These are phyloP conservation scores for Apiotrichum veenhuisii DNA, from an alignment of 1,284 basidiomycete species.

Conservation along the genomic window DNA sequence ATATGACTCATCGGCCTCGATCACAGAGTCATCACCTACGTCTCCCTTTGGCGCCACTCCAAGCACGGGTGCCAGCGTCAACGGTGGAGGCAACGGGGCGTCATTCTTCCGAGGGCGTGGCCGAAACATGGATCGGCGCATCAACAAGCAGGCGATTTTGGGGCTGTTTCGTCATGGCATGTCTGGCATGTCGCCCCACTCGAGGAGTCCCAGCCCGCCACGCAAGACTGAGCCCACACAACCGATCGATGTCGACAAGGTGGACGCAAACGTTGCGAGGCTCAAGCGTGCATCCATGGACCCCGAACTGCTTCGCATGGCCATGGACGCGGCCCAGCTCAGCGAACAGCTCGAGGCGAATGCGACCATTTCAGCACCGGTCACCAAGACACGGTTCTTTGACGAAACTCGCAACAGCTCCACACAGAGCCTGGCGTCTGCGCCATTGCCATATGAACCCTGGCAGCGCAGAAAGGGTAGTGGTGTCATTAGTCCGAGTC, in stretches of 20 bases:
- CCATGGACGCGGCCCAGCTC: slow-evolving; percentile 11
- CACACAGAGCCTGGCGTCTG: neutral
- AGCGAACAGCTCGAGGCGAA: slow-evolving; percentile 17
- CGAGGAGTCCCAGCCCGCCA: slow-evolving; percentile 43
- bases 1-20: slow-evolving; percentile 17
- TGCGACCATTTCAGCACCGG: slow-evolving; percentile 31
- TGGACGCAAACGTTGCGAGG: slow-evolving; percentile 43
- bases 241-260: slow-evolving; percentile 28
- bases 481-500: slow-evolving; percentile 43
- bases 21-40: slow-evolving; percentile 5
- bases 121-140: slow-evolving; percentile 11
- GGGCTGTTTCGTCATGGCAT: slow-evolving; percentile 40
- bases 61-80: neutral
- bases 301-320: slow-evolving; percentile 19
- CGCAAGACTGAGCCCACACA: slow-evolving; percentile 21
- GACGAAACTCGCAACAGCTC: slow-evolving; percentile 10
- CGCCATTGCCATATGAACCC: neutral
- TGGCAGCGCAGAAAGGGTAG: slow-evolving; percentile 24
- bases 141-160: slow-evolving; percentile 33
- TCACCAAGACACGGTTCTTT: slow-evolving; percentile 41
- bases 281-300: slow-evolving; percentile 44
- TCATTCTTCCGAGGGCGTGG: slow-evolving; percentile 23
- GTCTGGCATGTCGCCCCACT: slow-evolving; percentile 43
- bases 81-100: neutral
- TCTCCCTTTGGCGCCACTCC: neutral